A percentile compares a stretch with the other conserved stretches of the same genome.
These are phyloP conservation scores for Erysimum cheiri DNA, from an alignment of 441 rosid species.

Conservation along the genomic window DNA sequence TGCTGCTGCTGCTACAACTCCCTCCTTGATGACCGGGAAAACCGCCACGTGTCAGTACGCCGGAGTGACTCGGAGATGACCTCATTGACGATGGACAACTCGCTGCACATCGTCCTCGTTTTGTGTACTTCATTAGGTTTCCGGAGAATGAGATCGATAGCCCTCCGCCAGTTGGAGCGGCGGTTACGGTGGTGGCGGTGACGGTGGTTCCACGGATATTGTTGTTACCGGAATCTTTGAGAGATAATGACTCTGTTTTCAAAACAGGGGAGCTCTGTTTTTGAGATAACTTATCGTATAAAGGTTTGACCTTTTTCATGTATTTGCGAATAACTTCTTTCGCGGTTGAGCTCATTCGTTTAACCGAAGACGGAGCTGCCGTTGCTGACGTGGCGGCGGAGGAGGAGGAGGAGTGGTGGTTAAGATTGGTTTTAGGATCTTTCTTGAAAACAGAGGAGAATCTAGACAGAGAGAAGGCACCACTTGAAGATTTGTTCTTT, in stretches of 20 bases:
- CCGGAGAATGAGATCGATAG: conserved; percentile 85
- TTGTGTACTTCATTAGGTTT: conserved; percentile 68
- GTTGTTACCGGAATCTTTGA: conserved; percentile 35
- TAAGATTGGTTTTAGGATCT: conserved; percentile 47
- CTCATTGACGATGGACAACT: conserved; percentile 97
- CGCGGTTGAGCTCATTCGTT: conserved; percentile 77
- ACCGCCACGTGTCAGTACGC: conserved; percentile 61
- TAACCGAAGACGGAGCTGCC: conserved; percentile 63
- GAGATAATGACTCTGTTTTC: conserved; percentile 26
- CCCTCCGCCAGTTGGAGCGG: conserved; percentile 34
- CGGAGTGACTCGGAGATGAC: conserved; percentile 92
- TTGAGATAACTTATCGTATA: conserved; percentile 83
- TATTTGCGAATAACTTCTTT: conserved; percentile 85
- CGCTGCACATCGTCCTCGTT: conserved; percentile 63
- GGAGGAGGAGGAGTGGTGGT: conserved; percentile 42
- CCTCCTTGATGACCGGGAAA: conserved; percentile 37
- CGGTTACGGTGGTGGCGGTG: not conserved
- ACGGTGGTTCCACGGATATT: conserved; percentile 10
- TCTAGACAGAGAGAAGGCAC: conserved; percentile 70
- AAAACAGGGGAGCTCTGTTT: conserved; percentile 53
- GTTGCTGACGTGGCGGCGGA: not conserved
- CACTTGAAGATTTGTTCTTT: conserved; percentile 31
- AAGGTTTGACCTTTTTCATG: conserved; percentile 87
- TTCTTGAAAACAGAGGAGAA: conserved; percentile 91
- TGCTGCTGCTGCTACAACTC: conserved; percentile 19